Evolutionary conservation across 2,329 filamentous ascomycete species (phyloP), one percentile per base, ranked within the genome.

Genomic region (Venturia nashicola): DNA sequence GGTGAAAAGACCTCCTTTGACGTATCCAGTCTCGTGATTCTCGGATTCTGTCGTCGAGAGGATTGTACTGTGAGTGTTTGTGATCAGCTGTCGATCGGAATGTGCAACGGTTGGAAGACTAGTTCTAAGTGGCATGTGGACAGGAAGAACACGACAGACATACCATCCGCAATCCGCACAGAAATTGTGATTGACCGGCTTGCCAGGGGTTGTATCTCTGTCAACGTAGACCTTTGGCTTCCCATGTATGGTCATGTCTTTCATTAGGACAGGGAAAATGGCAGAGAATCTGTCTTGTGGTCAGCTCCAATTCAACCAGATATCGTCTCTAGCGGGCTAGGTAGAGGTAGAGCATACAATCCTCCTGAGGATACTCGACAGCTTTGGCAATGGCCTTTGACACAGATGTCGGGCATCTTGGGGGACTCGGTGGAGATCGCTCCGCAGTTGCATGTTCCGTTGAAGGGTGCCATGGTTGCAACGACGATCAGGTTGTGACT

Each of bases 401-500:
- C 51, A 14, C 51, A 57, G 0, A 57, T 36, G 18, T n/a, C 32
- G 1, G 51, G 27, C 51, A 57, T 57, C 51, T 36, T 36, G 36
- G 51, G 16, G 27, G 39, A 57, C 12, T 57, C 51, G 12, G 39
- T 12, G 14, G 51, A 57, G 32, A 57, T n/a, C 2, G 51, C 51
- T n/a, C 51, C 32, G 51, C 51, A 57, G 18, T 57, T 57, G 51
- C 51, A 57, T 57, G 51, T 57, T 36, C 51, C 51, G 20, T 36
- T 57, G 51, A 57, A 12, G 3, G 51, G 27, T 20, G 51, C 32
- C 51, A 57, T 57, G 20, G 40, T 42, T 39, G 36, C 36, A 39
- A 11, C 23, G 11, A 23, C n/a, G 23, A n/a, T 11, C 1, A 46
- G n/a, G 23, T 23, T 20, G 44, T 6, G 8, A 46, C 7, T 20